Conservation (phyloP, 805 yeast species). For the Teunomyces barrocoloradensis region DNA sequence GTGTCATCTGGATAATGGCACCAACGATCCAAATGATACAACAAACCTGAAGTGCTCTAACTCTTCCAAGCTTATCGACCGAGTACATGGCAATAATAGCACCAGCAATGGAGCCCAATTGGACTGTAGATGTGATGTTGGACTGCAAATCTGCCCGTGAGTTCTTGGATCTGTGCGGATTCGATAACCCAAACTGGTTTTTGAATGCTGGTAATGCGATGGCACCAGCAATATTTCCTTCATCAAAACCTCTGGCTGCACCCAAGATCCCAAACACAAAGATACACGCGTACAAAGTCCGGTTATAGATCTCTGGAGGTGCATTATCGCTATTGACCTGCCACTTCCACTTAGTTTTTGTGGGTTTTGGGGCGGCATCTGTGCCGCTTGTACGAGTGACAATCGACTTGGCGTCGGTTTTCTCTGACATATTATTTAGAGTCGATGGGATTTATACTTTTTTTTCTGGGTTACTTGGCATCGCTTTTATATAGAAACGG, state of each 20-base stretch:
- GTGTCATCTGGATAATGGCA: constrained; percentile 17
- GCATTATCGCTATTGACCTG: constrained; percentile 14
- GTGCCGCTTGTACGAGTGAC: background rate
- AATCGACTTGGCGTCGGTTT: background rate
- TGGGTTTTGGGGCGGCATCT: background rate
- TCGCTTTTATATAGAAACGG: background rate
- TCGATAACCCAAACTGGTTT: constrained; percentile 15
- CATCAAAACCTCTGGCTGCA: constrained; percentile 24
- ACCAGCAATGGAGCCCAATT: constrained; percentile 22
- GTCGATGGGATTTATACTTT: background rate
- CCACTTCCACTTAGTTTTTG: constrained; percentile 15
- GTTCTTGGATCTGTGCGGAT: constrained; percentile 12
- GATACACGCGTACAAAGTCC: constrained; percentile 18
- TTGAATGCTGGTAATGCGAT: constrained; percentile 18
- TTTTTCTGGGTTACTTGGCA: background rate
- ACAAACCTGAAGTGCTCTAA: constrained; percentile 19
- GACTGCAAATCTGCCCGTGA: constrained; percentile 20
- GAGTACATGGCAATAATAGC: constrained; percentile 23
- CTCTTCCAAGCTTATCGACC: constrained; percentile 21
- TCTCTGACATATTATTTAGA: background rate
- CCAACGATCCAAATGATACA: constrained; percentile 20
- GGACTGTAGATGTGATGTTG: constrained; percentile 25
- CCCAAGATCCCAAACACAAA: constrained; percentile 23
- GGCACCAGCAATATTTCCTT: constrained; percentile 21
- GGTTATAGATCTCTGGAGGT: constrained; percentile 21